phyloP scores from a whole-genome alignment of 805 yeast species.

The Ogataea angusta region DNA sequence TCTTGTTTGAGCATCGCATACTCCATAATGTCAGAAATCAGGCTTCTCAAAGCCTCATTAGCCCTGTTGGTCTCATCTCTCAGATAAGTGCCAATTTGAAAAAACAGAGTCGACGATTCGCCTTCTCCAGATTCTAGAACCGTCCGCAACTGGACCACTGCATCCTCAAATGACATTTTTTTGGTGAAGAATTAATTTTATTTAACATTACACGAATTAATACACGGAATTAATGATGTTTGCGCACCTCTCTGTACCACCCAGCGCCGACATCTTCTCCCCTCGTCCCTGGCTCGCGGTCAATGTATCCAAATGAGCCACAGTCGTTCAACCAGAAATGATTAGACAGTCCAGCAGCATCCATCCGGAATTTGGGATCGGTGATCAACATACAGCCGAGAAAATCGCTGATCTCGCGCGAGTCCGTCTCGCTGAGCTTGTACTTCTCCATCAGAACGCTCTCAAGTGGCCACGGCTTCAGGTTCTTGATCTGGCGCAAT shows the following conservation, averaged over 20 bases:
- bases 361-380: constrained; percentile 81
- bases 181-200: background rate
- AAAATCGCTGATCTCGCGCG: constrained; percentile 71
- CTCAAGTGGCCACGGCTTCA: constrained; percentile 86
- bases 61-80: constrained; percentile 3
- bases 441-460: constrained; percentile 86
- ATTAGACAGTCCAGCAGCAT: constrained; percentile 92
- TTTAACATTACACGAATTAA: constrained; percentile 4
- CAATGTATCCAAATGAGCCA: constrained; percentile 71
- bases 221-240: constrained; percentile 10
- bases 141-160: background rate
- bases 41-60: background rate
- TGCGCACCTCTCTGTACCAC: constrained; percentile 69
- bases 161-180: constrained; percentile 1
- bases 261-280: constrained; percentile 85
- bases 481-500: constrained; percentile 70
- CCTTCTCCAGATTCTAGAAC: too few species aligned
- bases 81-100: background rate
- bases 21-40: constrained; percentile 5
- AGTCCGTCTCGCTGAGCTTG: constrained; percentile 63
- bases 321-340: constrained; percentile 85
- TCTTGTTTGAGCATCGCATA: background rate
- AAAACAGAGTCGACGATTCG: too few species aligned
- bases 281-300: constrained; percentile 71
- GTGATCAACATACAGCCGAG: constrained; percentile 77